Conservation (phyloP, 2,329 filamentous ascomycete species). For the Periglandula ipomoeae region DNA sequence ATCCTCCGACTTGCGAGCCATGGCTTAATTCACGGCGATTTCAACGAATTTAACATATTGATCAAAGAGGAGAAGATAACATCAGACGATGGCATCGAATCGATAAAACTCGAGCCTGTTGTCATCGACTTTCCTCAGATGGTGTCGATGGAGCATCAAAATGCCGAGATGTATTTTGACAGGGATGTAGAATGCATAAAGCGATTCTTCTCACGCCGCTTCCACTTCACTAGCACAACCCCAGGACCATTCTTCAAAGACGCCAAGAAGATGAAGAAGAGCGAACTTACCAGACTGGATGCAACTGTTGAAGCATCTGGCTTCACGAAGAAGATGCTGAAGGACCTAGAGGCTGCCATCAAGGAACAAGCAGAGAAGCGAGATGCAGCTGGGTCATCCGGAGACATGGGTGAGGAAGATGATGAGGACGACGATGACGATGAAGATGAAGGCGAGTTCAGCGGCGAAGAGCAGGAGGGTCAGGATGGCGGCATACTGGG, state of each 20-base stretch:
- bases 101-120: slow-evolving; percentile 58
- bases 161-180: slow-evolving; percentile 96
- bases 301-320: slow-evolving; percentile 85
- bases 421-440: slow-evolving; percentile 17
- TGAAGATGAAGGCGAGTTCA: slow-evolving; percentile 2
- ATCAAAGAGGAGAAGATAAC: slow-evolving; percentile 61
- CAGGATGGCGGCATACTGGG: not conserved
- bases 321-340: slow-evolving; percentile 94
- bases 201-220: slow-evolving; percentile 81
- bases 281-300: slow-evolving; percentile 64
- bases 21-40: slow-evolving; percentile 93
- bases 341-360: slow-evolving; percentile 87
- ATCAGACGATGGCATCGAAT: slow-evolving; percentile 31
- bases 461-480: slow-evolving; percentile 6
- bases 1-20: slow-evolving; percentile 76
- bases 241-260: slow-evolving; percentile 80
- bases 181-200: slow-evolving; percentile 94
- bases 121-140: slow-evolving; percentile 98
- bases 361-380: slow-evolving; percentile 56
- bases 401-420: slow-evolving; percentile 16
- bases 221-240: slow-evolving; percentile 75
- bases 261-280: slow-evolving; percentile 64
- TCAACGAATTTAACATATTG: slow-evolving; percentile 98
- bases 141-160: slow-evolving; percentile 87
- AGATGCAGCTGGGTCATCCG: slow-evolving; percentile 21